Conservation (phyloP, 1,284 basidiomycete genomes). For the Afroboletus lepidellus region DNA sequence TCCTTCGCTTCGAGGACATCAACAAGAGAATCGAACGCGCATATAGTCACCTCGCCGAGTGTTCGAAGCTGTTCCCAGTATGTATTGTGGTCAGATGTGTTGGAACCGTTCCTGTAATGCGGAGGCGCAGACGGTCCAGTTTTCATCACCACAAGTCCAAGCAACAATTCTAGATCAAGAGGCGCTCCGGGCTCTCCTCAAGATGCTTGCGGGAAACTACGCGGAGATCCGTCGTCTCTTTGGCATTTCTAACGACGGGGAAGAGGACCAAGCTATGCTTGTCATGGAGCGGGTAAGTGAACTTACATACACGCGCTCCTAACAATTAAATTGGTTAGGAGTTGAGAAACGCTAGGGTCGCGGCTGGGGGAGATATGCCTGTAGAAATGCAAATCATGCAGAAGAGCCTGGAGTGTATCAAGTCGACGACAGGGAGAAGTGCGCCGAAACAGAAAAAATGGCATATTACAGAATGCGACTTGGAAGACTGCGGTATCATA, state of each 20-base stretch:
- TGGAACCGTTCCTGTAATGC: not conserved
- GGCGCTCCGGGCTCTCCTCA: not conserved
- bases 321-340: not conserved
- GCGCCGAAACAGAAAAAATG: not conserved
- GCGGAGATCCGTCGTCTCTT: not conserved
- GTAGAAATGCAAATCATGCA: slow-evolving; percentile 3
- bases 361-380: not conserved
- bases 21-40: not conserved
- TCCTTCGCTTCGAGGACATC: slow-evolving; percentile 1
- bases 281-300: slow-evolving; percentile 4
- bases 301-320: not conserved
- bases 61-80: slow-evolving; percentile 2
- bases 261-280: slow-evolving; percentile 1
- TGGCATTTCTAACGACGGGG: not conserved
- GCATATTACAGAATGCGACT: slow-evolving; percentile 4
- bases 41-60: not conserved
- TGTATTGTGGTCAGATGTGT: not conserved
- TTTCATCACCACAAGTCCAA: not conserved
- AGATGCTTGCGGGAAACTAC: not conserved
- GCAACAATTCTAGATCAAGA: not conserved
- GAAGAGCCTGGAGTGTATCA: slow-evolving; percentile 2
- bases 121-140: not conserved
- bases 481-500: slow-evolving; percentile 1
- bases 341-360: not conserved
- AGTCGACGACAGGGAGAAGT: not conserved